Evolutionary conservation across 2,329 filamentous ascomycete species (phyloP).

Genomic region (Neonectria coccinea): DNA sequence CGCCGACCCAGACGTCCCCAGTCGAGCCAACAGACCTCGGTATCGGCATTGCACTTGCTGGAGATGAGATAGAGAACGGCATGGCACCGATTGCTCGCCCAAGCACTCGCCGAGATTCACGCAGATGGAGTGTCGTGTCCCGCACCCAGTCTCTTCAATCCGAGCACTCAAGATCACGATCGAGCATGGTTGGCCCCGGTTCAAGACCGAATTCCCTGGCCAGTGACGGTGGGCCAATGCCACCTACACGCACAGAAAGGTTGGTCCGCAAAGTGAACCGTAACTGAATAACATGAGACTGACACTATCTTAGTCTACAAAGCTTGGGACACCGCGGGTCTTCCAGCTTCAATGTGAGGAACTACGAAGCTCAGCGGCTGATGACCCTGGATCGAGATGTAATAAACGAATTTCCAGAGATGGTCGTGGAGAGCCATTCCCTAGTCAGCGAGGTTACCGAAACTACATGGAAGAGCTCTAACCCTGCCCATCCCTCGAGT

Average conservation of each 20-base stretch:
- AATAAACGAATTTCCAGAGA: slow-evolving; percentile 30
- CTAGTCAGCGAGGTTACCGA: slow-evolving; percentile 37
- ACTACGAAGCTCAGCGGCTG: slow-evolving; percentile 33
- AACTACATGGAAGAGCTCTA: slow-evolving; percentile 37
- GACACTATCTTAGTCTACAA: slow-evolving; percentile 36
- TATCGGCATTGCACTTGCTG: slow-evolving; percentile 38
- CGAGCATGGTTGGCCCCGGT: slow-evolving; percentile 29
- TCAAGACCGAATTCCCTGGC: slow-evolving; percentile 33
- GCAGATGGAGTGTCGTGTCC: slow-evolving; percentile 23
- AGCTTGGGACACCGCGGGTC: slow-evolving; percentile 30
- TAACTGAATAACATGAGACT: slow-evolving; percentile 32
- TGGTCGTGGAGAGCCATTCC: slow-evolving; percentile 28
- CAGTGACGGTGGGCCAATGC: slow-evolving; percentile 29
- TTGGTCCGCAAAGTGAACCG: slow-evolving; percentile 30
- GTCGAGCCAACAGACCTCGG: slow-evolving; percentile 28
- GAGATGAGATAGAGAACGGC: slow-evolving; percentile 29
- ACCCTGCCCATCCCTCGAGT: slow-evolving; percentile 29
- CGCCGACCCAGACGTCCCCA: slow-evolving; percentile 32
- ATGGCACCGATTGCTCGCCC: slow-evolving; percentile 31
- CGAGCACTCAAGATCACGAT: slow-evolving; percentile 33
- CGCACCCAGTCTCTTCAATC: slow-evolving; percentile 38
- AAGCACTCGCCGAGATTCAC: slow-evolving; percentile 34
- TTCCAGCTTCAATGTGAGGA: slow-evolving; percentile 36
- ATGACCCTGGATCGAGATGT: slow-evolving; percentile 31
- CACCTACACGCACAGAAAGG: slow-evolving; percentile 41